Evolutionary conservation across 345 rosid species (phyloP), one percentile per base, ranked within the genome.

Genomic region (Murraya koenigii): DNA sequence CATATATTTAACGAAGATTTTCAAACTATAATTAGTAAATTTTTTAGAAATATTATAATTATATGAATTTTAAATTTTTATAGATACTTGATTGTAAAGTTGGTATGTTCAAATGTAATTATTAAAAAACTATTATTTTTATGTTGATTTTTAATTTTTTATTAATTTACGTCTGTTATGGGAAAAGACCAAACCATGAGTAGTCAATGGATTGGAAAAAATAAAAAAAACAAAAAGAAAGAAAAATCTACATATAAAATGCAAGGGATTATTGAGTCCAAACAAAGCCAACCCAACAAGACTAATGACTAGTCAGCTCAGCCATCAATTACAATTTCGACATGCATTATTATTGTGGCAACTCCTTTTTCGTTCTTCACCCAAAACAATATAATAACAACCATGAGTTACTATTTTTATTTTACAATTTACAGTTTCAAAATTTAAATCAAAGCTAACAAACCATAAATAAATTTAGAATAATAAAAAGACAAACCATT

Each of bases 401-500:
- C 49, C 1, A 44, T 44, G 15, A 44, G 49, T 44, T 44, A 52
- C 22, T 52, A 52, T 52, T 44, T 44, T 44, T 11, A 44, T 44
- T 44, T 13, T 17, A 17, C 20, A 52, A 52, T 52, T 52, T 15
- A 52, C 56, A 52, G 22, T 52, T 4, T 52, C 56, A 52, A 52
- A 52, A 52, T 52, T 52, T 22, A 52, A 52, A 36, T 64, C 47
- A 60, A 30, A 41, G 54, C 20, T 20, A 35, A 74, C 2, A 38
- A 47, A 8, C 25, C 47, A 58, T 59, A 56, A 74, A 25, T 69
- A 38, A 9, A 69, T 7, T 44, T 20, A 26, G 44, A 41, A 59
- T 36, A 38, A 58, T 58, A 38, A 55, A 65, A 56, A 70, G 86
- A 82, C 85, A 77, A 79, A 67, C 87, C 88, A 81, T 86, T 75